Conservation (phyloP, 2,329 filamentous ascomycete genomes). For the Ustilaginoidea virens region DNA sequence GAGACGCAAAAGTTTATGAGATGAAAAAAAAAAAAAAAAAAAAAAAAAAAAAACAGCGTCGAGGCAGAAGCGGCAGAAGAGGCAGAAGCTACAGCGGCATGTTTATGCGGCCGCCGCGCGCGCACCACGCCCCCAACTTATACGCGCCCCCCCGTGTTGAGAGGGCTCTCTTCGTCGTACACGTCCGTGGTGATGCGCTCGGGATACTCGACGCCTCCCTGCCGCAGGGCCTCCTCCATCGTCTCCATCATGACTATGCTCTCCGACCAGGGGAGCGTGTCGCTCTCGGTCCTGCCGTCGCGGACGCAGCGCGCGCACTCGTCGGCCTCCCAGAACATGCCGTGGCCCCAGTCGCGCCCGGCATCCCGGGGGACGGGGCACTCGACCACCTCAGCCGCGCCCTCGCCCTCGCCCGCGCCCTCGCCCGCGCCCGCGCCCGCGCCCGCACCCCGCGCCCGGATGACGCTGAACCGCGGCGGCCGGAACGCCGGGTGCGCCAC, state of each 20-base stretch:
- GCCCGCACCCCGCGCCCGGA: slow-evolving; percentile 33
- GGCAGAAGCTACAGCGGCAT: no score
- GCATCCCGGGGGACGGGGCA: slow-evolving; percentile 37
- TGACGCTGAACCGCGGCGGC: slow-evolving; percentile 49
- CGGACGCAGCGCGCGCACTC: slow-evolving; percentile 60
- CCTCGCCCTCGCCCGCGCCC: slow-evolving; percentile 33
- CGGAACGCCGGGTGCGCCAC: slow-evolving; percentile 57
- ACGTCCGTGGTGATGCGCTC: slow-evolving; percentile 40
- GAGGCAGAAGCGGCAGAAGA: background rate
- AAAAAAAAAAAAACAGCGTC: no score
- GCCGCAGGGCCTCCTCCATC: slow-evolving; percentile 39
- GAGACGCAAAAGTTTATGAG: no score
- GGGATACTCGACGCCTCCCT: slow-evolving; percentile 38
- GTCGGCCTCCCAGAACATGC: slow-evolving; percentile 84
- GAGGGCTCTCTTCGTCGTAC: slow-evolving; percentile 43
- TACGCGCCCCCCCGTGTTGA: slow-evolving; percentile 41
- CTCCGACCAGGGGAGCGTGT: slow-evolving; percentile 55
- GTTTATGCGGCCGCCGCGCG: no score
- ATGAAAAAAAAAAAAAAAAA: no score
- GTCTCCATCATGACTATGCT: slow-evolving; percentile 73
- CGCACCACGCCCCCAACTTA: no score
- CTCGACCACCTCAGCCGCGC: slow-evolving; percentile 33
- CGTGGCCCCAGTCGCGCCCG: slow-evolving; percentile 45
- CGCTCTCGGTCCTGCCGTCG: slow-evolving; percentile 64
- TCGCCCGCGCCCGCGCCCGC: slow-evolving; percentile 33